A percentile compares a stretch with the other conserved stretches of the same genome.
phyloP scores from a whole-genome alignment of 2,329 filamentous ascomycete species.

The Atkinsonella hypoxylon region DNA sequence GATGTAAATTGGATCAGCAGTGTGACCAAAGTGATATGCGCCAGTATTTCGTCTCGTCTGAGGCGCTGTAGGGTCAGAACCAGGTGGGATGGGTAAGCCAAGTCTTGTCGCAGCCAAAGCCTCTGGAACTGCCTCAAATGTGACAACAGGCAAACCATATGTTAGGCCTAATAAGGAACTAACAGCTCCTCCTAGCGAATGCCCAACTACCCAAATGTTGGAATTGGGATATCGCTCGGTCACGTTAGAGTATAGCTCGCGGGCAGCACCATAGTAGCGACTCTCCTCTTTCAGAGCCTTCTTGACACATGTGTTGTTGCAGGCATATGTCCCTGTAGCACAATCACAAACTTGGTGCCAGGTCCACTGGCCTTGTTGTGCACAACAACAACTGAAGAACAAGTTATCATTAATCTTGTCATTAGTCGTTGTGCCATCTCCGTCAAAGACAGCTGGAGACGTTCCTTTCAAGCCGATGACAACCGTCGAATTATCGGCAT shows the following conservation, averaged over 20 bases:
- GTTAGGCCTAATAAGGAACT: constrained; percentile 82
- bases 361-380: constrained; percentile 77
- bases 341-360: constrained; percentile 94
- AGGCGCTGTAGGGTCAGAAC: constrained; percentile 56
- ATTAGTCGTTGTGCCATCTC: constrained; percentile 91
- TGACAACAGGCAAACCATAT: constrained; percentile 81
- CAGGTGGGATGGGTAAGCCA: constrained; percentile 75
- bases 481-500: constrained; percentile 73
- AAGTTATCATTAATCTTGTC: constrained; percentile 98
- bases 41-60: constrained; percentile 65
- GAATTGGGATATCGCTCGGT: constrained; percentile 77
- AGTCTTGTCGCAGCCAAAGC: constrained; percentile 75
- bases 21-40: constrained; percentile 85
- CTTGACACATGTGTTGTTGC: constrained; percentile 82
- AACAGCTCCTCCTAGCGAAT: constrained; percentile 84
- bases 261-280: constrained; percentile 79
- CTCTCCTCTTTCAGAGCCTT: constrained; percentile 69
- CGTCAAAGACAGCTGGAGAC: constrained; percentile 81
- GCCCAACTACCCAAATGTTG: constrained; percentile 80
- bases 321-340: constrained; percentile 73
- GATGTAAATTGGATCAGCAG: constrained; percentile 89
- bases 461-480: constrained; percentile 92
- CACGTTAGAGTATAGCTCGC: constrained; percentile 85
- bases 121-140: constrained; percentile 87
- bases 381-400: constrained; percentile 96